Base-by-base conservation (phyloP, 1,139 yeast species). In the Candida freyschussii region DNA sequence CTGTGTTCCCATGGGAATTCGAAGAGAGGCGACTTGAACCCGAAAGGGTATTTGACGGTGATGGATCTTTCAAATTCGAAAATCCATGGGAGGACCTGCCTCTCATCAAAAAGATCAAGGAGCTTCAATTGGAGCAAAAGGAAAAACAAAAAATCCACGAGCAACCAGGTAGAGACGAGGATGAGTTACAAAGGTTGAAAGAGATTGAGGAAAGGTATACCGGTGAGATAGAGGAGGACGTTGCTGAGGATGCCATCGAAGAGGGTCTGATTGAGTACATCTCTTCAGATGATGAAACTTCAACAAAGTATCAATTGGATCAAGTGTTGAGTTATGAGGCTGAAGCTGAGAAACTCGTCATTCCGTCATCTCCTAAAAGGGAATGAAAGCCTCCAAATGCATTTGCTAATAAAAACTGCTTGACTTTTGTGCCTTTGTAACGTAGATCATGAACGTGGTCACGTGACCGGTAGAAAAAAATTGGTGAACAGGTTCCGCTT, bases 1-100 rank as follows among this genome's bases (percentile, higher is more conserved):
- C 54, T 8, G 34, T 53, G 6, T 53, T 53, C 43, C 56, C 56
- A 15, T 53, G 56, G 56, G 57, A 53, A 32, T 23, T 29, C 11
- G 48, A 48, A 23, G 20, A 33, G n/a, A 37, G 39, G 10, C 32
- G 31, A 14, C 18, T 26, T 4, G 14, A 18, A 10, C 35, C 50
- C 1, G 48, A 48, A 14, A 36, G 54, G 24, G 40, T 39, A 1
- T 50, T 50, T 26, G 34, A 34, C 7, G 20, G 21, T 21, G 23
- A 22, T n/a, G 29, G 34, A 7, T 10, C 33, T 0, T 37, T 29
- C 25, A 23, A 18, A 5, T 37, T 42, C 23, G 41, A 40, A 13
- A 40, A 40, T 9, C 35, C 42, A 7, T 46, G 49, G 52, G 45
- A 38, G n/a, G 34, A 32, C n/a, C 16, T 46, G 11, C 45, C 50